Conservation (phyloP, 129 eudicot genomes). For the Kitagawia praeruptora region DNA sequence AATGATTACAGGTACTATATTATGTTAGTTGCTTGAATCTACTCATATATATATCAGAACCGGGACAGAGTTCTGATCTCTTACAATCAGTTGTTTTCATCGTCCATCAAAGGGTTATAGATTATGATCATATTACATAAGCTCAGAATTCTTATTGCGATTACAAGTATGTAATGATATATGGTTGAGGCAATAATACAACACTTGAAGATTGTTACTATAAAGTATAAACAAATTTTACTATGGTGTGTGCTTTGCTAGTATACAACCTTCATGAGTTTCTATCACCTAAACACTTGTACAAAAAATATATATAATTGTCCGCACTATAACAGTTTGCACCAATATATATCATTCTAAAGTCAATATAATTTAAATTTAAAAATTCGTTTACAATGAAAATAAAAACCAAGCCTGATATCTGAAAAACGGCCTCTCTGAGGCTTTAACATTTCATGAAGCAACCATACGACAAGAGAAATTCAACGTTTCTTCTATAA, state of each 20-base stretch:
- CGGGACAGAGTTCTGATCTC: neutral
- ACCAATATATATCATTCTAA: neutral
- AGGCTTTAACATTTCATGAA: neutral
- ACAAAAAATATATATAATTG: neutral
- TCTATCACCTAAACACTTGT: neutral
- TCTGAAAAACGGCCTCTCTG: neutral
- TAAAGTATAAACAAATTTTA: neutral
- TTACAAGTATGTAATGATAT: neutral
- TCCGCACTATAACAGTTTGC: neutral
- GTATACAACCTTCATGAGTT: neutral
- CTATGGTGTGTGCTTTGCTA: neutral
- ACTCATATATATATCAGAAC: neutral
- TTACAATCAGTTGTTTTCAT: neutral
- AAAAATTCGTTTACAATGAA: neutral
- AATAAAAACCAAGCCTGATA: neutral
- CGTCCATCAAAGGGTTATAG: neutral
- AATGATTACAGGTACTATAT: neutral
- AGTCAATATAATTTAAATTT: neutral
- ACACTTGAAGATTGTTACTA: neutral
- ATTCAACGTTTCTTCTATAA: neutral
- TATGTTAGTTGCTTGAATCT: neutral
- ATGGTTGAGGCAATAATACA: neutral
- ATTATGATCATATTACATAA: neutral
- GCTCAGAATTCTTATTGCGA: neutral
- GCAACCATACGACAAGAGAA: neutral